These are phyloP conservation scores for Cucurbita ficifolia DNA, from an alignment of 306 rosid genomes.

Conservation along the genomic window DNA sequence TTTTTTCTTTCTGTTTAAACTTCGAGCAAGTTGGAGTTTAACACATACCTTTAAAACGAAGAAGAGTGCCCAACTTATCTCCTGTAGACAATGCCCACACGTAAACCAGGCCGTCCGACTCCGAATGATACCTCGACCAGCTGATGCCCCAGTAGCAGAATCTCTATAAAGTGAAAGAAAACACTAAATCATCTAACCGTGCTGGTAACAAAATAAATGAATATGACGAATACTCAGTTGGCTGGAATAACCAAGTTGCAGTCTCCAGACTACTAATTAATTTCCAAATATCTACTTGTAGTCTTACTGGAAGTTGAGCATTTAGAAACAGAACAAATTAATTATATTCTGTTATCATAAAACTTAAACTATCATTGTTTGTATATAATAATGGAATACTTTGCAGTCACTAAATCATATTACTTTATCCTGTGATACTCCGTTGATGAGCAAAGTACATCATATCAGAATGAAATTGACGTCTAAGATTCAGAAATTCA, in stretches of 20 bases:
- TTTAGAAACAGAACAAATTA: not conserved
- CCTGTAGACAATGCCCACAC: slow-evolving; percentile 69
- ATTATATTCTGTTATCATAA: not conserved
- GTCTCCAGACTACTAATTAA: not conserved
- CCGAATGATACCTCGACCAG: slow-evolving; percentile 52
- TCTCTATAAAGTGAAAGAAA: slow-evolving; percentile 27
- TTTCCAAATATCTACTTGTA: not conserved
- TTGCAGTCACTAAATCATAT: not conserved
- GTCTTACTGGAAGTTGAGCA: not conserved
- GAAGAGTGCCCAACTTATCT: slow-evolving; percentile 40
- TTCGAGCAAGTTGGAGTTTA: too few species aligned
- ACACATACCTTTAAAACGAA: slow-evolving; percentile 48
- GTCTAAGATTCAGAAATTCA: not conserved
- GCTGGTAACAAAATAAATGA: not conserved
- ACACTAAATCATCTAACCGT: not conserved
- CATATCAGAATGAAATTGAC: not conserved
- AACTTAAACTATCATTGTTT: not conserved
- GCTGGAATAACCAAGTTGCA: not conserved
- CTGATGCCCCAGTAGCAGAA: slow-evolving; percentile 43
- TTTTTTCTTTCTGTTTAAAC: too few species aligned
- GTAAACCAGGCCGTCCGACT: slow-evolving; percentile 50
- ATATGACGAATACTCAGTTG: not conserved
- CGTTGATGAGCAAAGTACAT: not conserved
- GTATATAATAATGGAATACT: not conserved
- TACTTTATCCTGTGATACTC: not conserved